Percentiles rank a stretch among this genome's conserved stretches.
These are phyloP conservation scores for Pythium utonaiense DNA, from an alignment of 352 stramenopile species.

Conservation along the genomic window DNA sequence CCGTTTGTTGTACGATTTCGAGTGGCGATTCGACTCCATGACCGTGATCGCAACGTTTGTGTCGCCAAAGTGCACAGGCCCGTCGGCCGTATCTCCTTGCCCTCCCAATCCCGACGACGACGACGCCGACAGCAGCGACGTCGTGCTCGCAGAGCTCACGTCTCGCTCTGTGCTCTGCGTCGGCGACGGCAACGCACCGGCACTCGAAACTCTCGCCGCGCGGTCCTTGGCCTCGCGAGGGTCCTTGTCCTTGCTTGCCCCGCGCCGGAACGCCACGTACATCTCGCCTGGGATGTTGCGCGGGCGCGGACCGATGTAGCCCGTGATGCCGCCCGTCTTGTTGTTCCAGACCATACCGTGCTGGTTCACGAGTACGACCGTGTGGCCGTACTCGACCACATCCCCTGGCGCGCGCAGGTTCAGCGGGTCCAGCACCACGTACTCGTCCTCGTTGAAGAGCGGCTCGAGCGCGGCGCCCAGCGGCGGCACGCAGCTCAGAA, in stretches of 20 bases:
- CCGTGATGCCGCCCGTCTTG: conserved; percentile 85
- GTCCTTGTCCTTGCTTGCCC: conserved; percentile 15
- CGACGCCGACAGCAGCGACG: conserved; percentile 14
- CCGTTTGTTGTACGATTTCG: conserved; percentile 80
- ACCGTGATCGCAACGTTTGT: conserved; percentile 68
- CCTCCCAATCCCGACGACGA: conserved; percentile 14
- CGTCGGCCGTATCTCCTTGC: conserved; percentile 9
- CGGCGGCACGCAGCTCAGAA: conserved; percentile 76
- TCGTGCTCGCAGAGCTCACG: conserved; percentile 9
- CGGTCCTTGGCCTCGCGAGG: conserved; percentile 4
- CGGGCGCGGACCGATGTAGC: conserved; percentile 69
- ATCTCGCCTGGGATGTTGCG: conserved; percentile 72
- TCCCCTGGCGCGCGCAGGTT: conserved; percentile 40
- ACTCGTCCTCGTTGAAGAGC: conserved; percentile 84
- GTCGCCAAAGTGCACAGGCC: conserved; percentile 63
- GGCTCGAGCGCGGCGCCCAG: conserved; percentile 66
- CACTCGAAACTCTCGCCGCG: background rate
- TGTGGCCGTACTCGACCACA: conserved; percentile 65
- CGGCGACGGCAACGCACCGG: background rate
- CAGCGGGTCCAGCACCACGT: conserved; percentile 63
- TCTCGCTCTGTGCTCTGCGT: conserved; percentile 5
- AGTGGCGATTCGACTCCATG: conserved; percentile 80
- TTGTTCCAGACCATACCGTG: conserved; percentile 87
- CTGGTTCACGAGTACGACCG: conserved; percentile 82
- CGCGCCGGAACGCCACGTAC: conserved; percentile 60